phyloP scores from a whole-genome alignment of 306 rosid genomes.

The Crotalaria pallida region DNA sequence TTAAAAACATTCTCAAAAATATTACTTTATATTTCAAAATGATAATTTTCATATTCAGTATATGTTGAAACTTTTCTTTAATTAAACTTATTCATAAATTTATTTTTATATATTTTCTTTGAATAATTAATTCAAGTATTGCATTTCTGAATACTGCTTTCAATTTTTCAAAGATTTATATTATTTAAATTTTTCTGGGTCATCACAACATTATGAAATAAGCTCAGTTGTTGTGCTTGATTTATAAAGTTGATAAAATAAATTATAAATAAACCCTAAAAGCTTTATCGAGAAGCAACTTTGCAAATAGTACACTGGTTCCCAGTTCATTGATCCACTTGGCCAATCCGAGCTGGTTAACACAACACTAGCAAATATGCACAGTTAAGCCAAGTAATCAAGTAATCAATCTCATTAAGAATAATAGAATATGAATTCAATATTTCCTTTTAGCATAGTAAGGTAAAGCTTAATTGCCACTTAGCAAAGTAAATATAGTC shows the following conservation, averaged over 20 bases:
- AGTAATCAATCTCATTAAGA: background rate
- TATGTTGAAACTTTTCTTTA: background rate
- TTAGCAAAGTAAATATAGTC: conserved; percentile 9
- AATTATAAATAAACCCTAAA: background rate
- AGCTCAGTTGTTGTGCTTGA: background rate
- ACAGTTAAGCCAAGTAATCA: background rate
- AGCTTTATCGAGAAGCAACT: background rate
- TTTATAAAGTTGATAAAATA: background rate
- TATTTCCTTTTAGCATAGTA: background rate
- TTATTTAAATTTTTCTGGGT: background rate
- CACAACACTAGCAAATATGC: conserved; percentile 7
- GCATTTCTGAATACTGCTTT: background rate
- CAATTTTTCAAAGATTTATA: background rate
- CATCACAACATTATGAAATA: background rate
- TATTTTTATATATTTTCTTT: background rate
- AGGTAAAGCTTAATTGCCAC: background rate
- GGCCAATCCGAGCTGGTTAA: conserved; percentile 6
- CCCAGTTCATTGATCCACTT: background rate
- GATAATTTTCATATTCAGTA: too few relatives aligned
- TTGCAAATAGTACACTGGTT: background rate
- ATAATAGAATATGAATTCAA: background rate
- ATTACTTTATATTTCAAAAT: too few relatives aligned
- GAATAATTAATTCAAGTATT: background rate
- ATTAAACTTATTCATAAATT: background rate
- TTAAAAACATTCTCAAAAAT: background rate